These are phyloP conservation scores for Limnomonas spitsbergensis DNA, from an alignment of 139 green algal genomes.

Conservation along the genomic window DNA sequence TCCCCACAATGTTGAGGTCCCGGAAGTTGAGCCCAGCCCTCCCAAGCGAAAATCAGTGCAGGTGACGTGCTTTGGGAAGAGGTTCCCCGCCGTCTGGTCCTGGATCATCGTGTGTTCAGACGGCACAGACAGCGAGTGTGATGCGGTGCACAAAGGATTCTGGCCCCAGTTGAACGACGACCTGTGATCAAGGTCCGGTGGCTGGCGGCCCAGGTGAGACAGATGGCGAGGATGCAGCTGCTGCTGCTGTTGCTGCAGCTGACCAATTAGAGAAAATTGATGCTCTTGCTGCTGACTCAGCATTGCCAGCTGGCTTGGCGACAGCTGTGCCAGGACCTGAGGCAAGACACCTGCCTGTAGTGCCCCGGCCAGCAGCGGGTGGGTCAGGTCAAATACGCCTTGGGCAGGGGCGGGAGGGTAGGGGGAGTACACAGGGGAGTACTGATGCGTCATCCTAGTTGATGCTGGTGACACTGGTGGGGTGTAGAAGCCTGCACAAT, in stretches of 20 bases:
- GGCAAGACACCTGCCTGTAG: background rate
- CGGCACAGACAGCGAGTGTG: too few relatives aligned
- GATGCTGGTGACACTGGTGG: background rate
- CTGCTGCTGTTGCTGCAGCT: too few relatives aligned
- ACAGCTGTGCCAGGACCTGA: conserved; percentile 5
- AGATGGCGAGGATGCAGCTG: background rate
- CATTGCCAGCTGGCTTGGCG: background rate
- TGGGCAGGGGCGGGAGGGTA: background rate
- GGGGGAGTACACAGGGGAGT: background rate
- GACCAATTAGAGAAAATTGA: too few relatives aligned
- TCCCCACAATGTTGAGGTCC: too few relatives aligned
- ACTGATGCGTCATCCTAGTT: background rate
- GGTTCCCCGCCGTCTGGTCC: too few relatives aligned
- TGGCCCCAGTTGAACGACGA: too few relatives aligned
- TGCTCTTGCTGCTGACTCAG: background rate
- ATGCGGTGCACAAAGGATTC: too few relatives aligned
- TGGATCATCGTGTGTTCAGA: too few relatives aligned
- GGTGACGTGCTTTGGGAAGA: too few relatives aligned
- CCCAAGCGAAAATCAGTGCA: too few relatives aligned
- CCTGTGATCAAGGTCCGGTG: too few relatives aligned
- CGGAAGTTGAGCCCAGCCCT: too few relatives aligned
- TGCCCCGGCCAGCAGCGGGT: background rate
- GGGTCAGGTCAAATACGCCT: background rate
- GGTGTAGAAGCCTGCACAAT: background rate
- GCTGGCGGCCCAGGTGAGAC: background rate